A percentile compares a stretch with the other conserved stretches of the same genome.
phyloP scores from a whole-genome alignment of 805 yeast genomes.

The Candida ascalaphidarum region DNA sequence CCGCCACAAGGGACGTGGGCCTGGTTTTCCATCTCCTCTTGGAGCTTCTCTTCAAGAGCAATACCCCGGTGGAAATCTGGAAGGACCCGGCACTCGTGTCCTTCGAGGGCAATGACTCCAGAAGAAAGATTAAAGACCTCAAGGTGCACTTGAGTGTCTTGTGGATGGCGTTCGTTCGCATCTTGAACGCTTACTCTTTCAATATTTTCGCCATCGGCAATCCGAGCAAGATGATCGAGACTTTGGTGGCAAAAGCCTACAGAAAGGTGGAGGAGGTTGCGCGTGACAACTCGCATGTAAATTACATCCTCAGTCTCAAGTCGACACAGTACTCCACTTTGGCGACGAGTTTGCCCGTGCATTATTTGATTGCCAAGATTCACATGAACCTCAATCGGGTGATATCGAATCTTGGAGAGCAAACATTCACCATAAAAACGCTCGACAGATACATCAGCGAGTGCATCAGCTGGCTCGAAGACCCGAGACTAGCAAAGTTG shows the following conservation, averaged over 20 bases:
- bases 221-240: constrained; percentile 1
- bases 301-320: constrained; percentile 9
- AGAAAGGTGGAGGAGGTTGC: constrained; percentile 15
- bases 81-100: constrained; percentile 21
- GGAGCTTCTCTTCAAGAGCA: constrained; percentile 6
- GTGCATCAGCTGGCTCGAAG: constrained; percentile 17
- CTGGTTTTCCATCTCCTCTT: constrained; percentile 14
- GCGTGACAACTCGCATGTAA: constrained; percentile 12
- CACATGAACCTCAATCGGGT: constrained; percentile 13
- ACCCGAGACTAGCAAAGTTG: constrained; percentile 7
- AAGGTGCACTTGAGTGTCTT: constrained; percentile 21
- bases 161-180: constrained; percentile 29
- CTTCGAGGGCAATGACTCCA: constrained; percentile 8
- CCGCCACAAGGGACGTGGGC: too few species aligned
- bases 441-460: constrained; percentile 14
- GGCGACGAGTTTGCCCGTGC: constrained; percentile 11
- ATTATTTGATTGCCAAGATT: constrained; percentile 21
- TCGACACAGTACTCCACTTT: constrained; percentile 9
- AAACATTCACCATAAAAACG: constrained; percentile 10
- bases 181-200: constrained; percentile 18
- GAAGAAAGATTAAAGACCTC: constrained; percentile 12
- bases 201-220: constrained; percentile 15
- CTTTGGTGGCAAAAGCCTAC: constrained; percentile 9
- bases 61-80: constrained; percentile 19
- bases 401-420: constrained; percentile 10